Conservation (phyloP, 1,284 basidiomycete species). For the Ganoderma sp. region DNA sequence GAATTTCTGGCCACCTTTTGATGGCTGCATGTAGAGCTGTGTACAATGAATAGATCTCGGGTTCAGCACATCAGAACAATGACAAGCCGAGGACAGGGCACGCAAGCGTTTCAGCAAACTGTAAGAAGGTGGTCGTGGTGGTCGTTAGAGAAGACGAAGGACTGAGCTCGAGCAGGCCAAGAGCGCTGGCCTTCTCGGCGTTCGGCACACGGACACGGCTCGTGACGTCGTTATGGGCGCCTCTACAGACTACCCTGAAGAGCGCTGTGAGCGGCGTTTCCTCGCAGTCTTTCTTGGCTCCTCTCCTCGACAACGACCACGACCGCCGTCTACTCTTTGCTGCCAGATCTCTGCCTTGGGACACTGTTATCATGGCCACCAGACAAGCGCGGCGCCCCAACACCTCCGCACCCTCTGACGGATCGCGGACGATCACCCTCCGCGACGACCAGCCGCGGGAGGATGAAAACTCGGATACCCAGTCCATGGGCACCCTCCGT, state of each 20-base stretch:
- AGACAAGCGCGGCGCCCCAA: conserved; percentile 17
- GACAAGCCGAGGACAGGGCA: not conserved
- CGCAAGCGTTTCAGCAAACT: not conserved
- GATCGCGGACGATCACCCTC: conserved; percentile 63
- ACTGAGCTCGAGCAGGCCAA: no score
- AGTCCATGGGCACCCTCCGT: conserved; percentile 53
- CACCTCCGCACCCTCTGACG: conserved; percentile 52
- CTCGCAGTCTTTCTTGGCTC: conserved; percentile 5
- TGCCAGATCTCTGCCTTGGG: not conserved
- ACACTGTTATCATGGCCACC: conserved; percentile 4
- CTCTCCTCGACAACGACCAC: conserved; percentile 3
- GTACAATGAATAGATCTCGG: not conserved
- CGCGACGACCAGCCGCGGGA: conserved; percentile 50
- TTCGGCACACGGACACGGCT: not conserved
- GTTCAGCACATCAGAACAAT: not conserved
- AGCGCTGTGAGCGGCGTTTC: not conserved
- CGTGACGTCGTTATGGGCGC: conserved; percentile 9
- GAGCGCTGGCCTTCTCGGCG: not conserved
- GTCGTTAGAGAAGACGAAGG: not conserved
- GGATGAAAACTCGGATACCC: conserved; percentile 30
- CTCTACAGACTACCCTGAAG: not conserved
- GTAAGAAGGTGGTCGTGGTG: not conserved
- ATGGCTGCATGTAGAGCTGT: not conserved
- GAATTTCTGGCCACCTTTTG: not conserved
- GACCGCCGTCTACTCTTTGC: not conserved